A percentile compares a stretch with the other conserved stretches of the same genome.
Conservation (phyloP, 2,329 filamentous ascomycete species). For the Fusarium anguioides region DNA sequence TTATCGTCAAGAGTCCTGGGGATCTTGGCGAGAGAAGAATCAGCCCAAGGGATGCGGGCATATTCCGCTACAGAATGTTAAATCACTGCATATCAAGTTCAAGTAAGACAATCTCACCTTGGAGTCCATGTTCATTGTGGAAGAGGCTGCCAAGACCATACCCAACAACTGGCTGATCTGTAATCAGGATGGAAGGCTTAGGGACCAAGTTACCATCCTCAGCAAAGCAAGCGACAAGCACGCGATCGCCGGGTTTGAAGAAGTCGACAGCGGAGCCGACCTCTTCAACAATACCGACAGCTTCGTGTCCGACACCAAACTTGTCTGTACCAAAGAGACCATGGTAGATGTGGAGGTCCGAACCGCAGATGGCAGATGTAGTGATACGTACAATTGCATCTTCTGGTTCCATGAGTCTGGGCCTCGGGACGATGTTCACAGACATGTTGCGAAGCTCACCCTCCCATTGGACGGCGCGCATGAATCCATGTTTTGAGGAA, state of each 20-base stretch:
- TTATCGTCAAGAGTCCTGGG: conserved; percentile 3
- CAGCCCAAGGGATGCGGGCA: conserved; percentile 7
- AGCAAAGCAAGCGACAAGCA: not conserved
- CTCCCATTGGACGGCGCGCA: conserved; percentile 24
- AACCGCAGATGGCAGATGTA: conserved; percentile 4
- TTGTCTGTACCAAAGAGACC: not conserved
- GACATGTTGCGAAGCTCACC: conserved; percentile 17
- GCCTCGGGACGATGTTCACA: conserved; percentile 11
- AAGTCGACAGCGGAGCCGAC: conserved; percentile 17
- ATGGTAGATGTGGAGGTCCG: conserved; percentile 18
- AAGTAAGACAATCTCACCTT: not conserved
- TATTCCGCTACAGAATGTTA: conserved; percentile 19
- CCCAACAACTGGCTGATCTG: not conserved
- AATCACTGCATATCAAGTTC: rapidly evolving
- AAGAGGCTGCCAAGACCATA: not conserved
- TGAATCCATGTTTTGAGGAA: not conserved
- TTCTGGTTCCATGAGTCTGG: conserved; percentile 8
- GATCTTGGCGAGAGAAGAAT: conserved; percentile 9
- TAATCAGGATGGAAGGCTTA: not conserved
- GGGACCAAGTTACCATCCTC: conserved; percentile 12
- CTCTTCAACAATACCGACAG: conserved; percentile 3
- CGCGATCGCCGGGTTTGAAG: conserved; percentile 9
- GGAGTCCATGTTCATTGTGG: not conserved
- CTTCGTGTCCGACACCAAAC: not conserved
- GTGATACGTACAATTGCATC: conserved; percentile 18